Evolutionary conservation across 2,329 filamentous ascomycete genomes (phyloP).

Genomic region (Fusarium sp.): DNA sequence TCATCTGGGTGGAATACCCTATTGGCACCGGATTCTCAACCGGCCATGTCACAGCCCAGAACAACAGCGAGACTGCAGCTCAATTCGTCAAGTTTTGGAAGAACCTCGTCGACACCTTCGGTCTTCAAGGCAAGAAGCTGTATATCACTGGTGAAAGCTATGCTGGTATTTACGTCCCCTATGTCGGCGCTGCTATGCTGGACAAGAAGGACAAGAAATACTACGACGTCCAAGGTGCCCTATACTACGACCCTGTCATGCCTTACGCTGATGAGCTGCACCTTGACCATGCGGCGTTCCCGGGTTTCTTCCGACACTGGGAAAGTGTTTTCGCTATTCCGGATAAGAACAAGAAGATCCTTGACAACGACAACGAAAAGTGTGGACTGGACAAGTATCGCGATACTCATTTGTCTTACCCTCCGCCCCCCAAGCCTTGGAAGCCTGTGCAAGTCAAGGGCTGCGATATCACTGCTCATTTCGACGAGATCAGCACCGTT

Average conservation of each 20-base stretch:
- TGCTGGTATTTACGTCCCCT: slow-evolving; percentile 21
- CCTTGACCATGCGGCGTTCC: slow-evolving; percentile 23
- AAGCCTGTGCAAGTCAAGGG: slow-evolving; percentile 23
- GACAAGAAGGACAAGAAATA: slow-evolving; percentile 23
- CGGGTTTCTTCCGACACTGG: slow-evolving; percentile 17
- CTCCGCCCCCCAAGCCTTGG: slow-evolving; percentile 11
- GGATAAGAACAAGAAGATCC: slow-evolving; percentile 29
- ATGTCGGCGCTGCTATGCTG: slow-evolving; percentile 22
- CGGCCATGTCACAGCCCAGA: slow-evolving; percentile 16
- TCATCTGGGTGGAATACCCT: slow-evolving; percentile 29
- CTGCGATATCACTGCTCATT: slow-evolving; percentile 24
- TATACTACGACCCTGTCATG: slow-evolving; percentile 33
- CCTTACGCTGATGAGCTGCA: slow-evolving; percentile 12
- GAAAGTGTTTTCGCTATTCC: slow-evolving; percentile 30
- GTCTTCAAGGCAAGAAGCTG: slow-evolving; percentile 8
- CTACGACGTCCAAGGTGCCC: slow-evolving; percentile 15
- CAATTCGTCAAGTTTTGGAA: slow-evolving; percentile 30
- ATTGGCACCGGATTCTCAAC: slow-evolving; percentile 27
- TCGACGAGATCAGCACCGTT: slow-evolving; percentile 10
- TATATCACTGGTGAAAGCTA: slow-evolving; percentile 24
- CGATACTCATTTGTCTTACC: slow-evolving; percentile 15
- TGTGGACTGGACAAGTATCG: slow-evolving; percentile 26
- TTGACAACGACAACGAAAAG: slow-evolving; percentile 25
- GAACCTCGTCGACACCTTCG: slow-evolving; percentile 22
- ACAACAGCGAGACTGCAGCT: slow-evolving; percentile 18